Evolutionary conservation across 345 rosid species (phyloP), one percentile per base, ranked within the genome.

Genomic region (Dovyalis caffra): DNA sequence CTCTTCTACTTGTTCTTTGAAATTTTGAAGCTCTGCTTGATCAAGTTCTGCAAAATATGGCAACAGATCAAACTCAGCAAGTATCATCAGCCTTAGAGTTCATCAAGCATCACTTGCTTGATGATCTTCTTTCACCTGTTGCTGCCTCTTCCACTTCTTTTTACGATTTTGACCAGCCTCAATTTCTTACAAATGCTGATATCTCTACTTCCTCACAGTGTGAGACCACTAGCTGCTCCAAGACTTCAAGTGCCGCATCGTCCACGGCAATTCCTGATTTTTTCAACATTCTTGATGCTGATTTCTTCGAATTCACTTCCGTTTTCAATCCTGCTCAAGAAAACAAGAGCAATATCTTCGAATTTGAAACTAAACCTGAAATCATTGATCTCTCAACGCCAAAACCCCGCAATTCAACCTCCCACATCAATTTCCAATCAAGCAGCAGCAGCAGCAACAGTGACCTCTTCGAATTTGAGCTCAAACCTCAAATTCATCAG

Each of bases 51-150:
- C 49, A 43, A 6, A 60, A 26, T 9, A 88, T 87, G 92, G 85
- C 85, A 1, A 71, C 61, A 3, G 61, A 82, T 0, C 80, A 82
- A 34, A 68, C 25, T 31, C 49, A 15, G 37, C 88, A 84, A 65
- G 83, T 77, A 12, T 80, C 86, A 0, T 65, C 76, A 6, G 78
- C 89, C 47, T 89, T 94, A 45, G 83, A 66, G 74, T 68, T 80
- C 63, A 89, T 94, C 70, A 38, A 88, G 76, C 86, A 80, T 11
- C 86, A 87, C 68, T 85, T 94, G 35, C 83, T 93, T 26, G 89
- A 76, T 38, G 97, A 90, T 40, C 68, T 75, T 23, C 62, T 70
- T 5, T 70, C 77, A 8, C 81, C 77, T 5, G 37, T 74, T 11
- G 43, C 69, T 38, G 5, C n/a, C 45, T 6, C 74, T 6, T 35